Evolutionary conservation across 2,329 filamentous ascomycete species (phyloP), one percentile per base, ranked within the genome.

Genomic region (Didymella arachidicola): DNA sequence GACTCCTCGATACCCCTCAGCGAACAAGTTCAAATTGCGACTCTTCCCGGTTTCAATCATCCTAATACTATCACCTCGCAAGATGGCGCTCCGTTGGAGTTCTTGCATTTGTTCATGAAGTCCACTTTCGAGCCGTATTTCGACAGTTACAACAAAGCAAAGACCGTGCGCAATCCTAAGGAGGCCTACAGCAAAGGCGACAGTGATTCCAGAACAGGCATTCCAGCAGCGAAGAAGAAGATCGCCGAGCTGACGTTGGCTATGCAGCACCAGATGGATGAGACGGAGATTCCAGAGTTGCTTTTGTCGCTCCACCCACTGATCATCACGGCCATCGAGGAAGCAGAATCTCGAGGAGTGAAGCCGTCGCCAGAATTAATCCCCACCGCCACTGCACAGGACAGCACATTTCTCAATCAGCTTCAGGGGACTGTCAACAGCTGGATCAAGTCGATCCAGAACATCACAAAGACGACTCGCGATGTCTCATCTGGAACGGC

Each of bases 401-500:
- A 97, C 78, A 97, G 92, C 71, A 87, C 88, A 11, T 96, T 99
- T 67, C 88, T 97, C 70, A 99, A 99, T 78, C 93, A 90, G 68
- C 83, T 99, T 36, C 95, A 98, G 75, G 89, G 91, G 49, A 95
- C 89, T 47, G 95, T 98, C 60, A 99, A 98, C 77, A 89, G 89
- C 63, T 99, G 95, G 95, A 99, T 99, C 80, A 96, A 96, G 80
- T 96, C 94, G 11, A 99, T 99, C 65, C 94, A 97, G 76, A 89
- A 90, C 46, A 96, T 97, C 68, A 99, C 95, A 38, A 96, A 96
- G 79, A 90, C 97, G 82, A 92, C 92, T 39, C 88, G 93, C 71
- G 95, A 99, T 69, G 88, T 92, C 0, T 74, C 89, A 76, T 83
- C 85, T 65, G 84, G 88, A 30, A 96, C 93, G 22, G 95, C 95